Conservation (phyloP, 768 basidiomycete species). For the Boletellus ananiceps region DNA sequence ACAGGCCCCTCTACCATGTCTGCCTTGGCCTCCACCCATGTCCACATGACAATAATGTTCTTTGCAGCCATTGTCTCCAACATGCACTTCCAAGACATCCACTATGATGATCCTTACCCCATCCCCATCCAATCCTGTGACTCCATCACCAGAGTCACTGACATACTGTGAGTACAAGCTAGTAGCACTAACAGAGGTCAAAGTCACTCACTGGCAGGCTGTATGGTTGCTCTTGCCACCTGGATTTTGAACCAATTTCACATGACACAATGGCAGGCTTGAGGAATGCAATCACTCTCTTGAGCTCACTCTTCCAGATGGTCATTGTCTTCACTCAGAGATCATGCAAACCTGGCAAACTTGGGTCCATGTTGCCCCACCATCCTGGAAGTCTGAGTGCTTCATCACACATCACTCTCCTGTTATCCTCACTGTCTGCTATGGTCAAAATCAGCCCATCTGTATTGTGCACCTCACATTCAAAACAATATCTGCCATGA, state of each 20-base stretch:
- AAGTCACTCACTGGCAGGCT: too few relatives aligned
- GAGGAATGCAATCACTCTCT: neutral
- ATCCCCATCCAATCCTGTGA: too few relatives aligned
- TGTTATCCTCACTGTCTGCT: neutral
- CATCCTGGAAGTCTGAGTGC: neutral
- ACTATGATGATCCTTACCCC: neutral
- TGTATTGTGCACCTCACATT: too few relatives aligned
- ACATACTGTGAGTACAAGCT: neutral
- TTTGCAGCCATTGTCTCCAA: neutral
- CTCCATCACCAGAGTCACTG: neutral
- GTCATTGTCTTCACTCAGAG: neutral
- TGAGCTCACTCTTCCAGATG: neutral
- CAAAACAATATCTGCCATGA: too few relatives aligned
- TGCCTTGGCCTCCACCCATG: too few relatives aligned
- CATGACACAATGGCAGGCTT: neutral
- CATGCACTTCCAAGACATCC: neutral
- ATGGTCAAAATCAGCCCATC: slow-evolving; percentile 7
- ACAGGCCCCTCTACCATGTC: neutral
- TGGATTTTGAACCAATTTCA: too few relatives aligned
- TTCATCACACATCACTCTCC: slow-evolving; percentile 1
- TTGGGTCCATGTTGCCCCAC: slow-evolving; percentile 1
- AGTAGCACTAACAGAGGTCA: too few relatives aligned
- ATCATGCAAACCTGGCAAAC: neutral
- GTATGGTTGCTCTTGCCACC: too few relatives aligned
- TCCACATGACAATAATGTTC: neutral